These are phyloP conservation scores for Glycine soja DNA, from an alignment of 306 rosid species.

Conservation along the genomic window DNA sequence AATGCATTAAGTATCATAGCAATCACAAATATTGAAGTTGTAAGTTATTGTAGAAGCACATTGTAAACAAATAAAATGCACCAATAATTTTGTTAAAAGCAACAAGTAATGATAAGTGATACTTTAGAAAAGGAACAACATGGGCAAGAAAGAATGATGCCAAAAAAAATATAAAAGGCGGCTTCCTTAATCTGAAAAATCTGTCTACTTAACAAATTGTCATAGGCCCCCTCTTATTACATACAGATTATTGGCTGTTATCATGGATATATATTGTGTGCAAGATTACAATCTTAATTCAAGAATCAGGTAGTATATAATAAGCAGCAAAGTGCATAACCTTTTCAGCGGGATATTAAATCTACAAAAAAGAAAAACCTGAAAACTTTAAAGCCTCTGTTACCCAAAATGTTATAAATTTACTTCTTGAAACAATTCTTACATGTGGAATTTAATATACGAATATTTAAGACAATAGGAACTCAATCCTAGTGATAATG, in stretches of 20 bases:
- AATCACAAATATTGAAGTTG: neutral
- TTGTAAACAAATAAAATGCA: neutral
- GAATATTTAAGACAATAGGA: slow-evolving; percentile 13
- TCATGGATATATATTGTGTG: neutral
- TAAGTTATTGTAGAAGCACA: slow-evolving; percentile 1
- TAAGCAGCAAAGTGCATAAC: neutral
- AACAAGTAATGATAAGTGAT: neutral
- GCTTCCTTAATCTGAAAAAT: neutral
- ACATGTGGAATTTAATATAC: neutral
- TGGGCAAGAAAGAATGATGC: slow-evolving; percentile 1
- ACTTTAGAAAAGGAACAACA: neutral
- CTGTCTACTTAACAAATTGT: neutral
- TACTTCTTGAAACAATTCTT: no score
- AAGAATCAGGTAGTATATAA: neutral
- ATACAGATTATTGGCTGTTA: neutral
- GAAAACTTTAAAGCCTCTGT: neutral
- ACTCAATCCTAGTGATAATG: slow-evolving; percentile 12
- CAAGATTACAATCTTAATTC: slow-evolving; percentile 8
- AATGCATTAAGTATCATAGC: slow-evolving; percentile 16
- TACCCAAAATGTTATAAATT: slow-evolving; percentile 17
- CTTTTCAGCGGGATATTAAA: slow-evolving; percentile 14
- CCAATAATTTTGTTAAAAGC: neutral
- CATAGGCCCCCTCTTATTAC: neutral
- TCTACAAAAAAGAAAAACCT: neutral
- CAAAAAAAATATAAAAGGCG: neutral